Percentiles rank a stretch among this genome's conserved stretches.
These are phyloP conservation scores for Aspergillus avenaceus DNA, from an alignment of 495 filamentous ascomycete species.

Conservation along the genomic window DNA sequence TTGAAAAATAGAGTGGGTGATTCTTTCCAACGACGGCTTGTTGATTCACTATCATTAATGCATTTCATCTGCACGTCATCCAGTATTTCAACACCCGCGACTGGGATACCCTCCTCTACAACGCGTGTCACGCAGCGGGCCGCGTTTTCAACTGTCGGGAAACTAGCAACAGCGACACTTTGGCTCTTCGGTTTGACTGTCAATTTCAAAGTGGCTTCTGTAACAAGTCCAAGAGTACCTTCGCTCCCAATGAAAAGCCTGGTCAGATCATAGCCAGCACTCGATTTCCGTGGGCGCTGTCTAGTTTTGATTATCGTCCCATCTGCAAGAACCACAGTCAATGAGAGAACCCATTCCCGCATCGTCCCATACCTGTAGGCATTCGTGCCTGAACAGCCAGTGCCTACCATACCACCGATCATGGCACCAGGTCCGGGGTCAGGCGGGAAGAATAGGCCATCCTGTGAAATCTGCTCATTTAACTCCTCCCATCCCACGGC, in stretches of 20 bases:
- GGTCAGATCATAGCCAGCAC: constrained; percentile 63
- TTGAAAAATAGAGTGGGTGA: constrained; percentile 64
- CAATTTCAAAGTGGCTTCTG: constrained; percentile 60
- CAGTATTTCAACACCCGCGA: constrained; percentile 61
- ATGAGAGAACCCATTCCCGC: constrained; percentile 62
- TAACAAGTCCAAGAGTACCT: constrained; percentile 62
- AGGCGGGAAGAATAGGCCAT: constrained; percentile 62
- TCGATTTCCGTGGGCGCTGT: constrained; percentile 62
- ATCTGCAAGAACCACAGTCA: constrained; percentile 63
- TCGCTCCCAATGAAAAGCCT: constrained; percentile 61
- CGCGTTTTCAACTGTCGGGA: constrained; percentile 51
- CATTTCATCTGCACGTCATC: constrained; percentile 65
- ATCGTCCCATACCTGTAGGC: constrained; percentile 67
- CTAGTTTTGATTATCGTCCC: constrained; percentile 63
- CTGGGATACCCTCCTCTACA: constrained; percentile 57
- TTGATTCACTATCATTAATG: constrained; percentile 56
- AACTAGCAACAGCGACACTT: constrained; percentile 60
- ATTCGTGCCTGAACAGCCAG: constrained; percentile 64
- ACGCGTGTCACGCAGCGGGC: constrained; percentile 58
- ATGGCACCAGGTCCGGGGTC: constrained; percentile 64
- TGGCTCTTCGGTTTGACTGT: constrained; percentile 59
- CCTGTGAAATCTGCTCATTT: constrained; percentile 52
- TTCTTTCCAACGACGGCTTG: constrained; percentile 54
- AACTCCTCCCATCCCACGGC: constrained; percentile 61
- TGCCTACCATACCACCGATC: constrained; percentile 68